Base-by-base conservation (phyloP, 768 basidiomycete species). In the Agrocybe pediades region DNA sequence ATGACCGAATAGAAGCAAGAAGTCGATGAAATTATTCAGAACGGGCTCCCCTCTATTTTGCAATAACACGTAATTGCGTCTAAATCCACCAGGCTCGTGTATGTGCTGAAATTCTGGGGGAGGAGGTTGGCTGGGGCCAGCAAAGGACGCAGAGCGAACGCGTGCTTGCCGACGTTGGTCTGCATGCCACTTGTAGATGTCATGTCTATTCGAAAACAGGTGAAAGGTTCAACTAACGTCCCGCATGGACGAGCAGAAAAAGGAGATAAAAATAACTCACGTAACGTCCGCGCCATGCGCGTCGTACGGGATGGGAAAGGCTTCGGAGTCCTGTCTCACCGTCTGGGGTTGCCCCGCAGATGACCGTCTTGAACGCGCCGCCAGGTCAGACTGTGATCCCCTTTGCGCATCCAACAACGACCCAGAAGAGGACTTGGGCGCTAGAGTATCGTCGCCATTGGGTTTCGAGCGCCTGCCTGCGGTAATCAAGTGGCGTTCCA, bases 161-260 rank as follows among this genome's bases (percentile, higher is more conserved):
- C 91, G 44, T 16, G 74, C 77, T 54, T 82, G 78, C 52, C 86
- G 81, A 21, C 79, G 80, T 51, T 86, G 84, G 61, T 90, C 88
- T 15, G 84, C 78, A 57, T 95, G 89, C 90, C 94, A 98, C 72
- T 97, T 98, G 77, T 97, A 98, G 36, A 98, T 89, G 58, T 87
- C 87, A 64, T 96, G 94, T 16, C 89, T 90, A 56, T 21, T 51
- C 47, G 30, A 15, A 41, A 53, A 23, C 49, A 51, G 24, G 49
- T 42, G 24, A 39, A 42, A 40, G 25, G 25, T 33, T 44, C 23
- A 46, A 9, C 46, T 39, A 13, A 46, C 26, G 7, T 7, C 26
- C 9, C 7, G 19, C 16, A 17, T 19, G 30, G 40, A 24, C 21
- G 42, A 36, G 9, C n/a, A 23, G 3, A 26, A 23, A 33, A 47